These are phyloP conservation scores for Thalassiosira mediterranea DNA, from an alignment of 352 stramenopile species.

Conservation along the genomic window DNA sequence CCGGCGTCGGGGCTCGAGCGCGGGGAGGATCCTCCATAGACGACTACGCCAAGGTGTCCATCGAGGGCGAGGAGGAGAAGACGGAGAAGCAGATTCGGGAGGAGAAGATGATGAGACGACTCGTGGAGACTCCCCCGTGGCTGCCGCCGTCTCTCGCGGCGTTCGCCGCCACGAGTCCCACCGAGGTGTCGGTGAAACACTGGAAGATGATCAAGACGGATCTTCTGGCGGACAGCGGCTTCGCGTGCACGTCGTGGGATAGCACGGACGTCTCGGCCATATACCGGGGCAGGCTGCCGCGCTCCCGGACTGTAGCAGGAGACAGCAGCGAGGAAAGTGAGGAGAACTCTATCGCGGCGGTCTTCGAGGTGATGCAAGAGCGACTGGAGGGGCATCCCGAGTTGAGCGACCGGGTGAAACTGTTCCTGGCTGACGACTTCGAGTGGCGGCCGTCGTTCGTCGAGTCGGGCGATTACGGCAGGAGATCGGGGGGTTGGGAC, in stretches of 20 bases:
- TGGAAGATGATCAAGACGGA: slow-evolving; percentile 63
- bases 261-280: slow-evolving; percentile 58
- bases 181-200: slow-evolving; percentile 46
- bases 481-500: background rate
- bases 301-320: background rate
- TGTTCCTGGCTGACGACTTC: slow-evolving; percentile 73
- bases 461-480: background rate
- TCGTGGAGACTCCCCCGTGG: slow-evolving; percentile 57
- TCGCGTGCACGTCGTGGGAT: slow-evolving; percentile 66
- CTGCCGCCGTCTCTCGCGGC: slow-evolving; percentile 49
- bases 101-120: slow-evolving; percentile 41
- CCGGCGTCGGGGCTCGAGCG: background rate
- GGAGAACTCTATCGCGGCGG: slow-evolving; percentile 14
- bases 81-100: slow-evolving; percentile 16
- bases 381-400: slow-evolving; percentile 46
- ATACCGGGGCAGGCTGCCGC: slow-evolving; percentile 62
- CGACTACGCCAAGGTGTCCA: slow-evolving; percentile 11
- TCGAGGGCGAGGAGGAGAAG: slow-evolving; percentile 4
- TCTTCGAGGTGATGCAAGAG: slow-evolving; percentile 57
- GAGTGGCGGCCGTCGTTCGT: slow-evolving; percentile 42
- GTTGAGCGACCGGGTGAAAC: slow-evolving; percentile 52
- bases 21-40: slow-evolving; percentile 23
- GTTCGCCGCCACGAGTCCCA: slow-evolving; percentile 42
- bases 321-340: background rate
- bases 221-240: slow-evolving; percentile 54